Conservation (phyloP, 805 yeast species). For the Spathaspora gorwiae region DNA sequence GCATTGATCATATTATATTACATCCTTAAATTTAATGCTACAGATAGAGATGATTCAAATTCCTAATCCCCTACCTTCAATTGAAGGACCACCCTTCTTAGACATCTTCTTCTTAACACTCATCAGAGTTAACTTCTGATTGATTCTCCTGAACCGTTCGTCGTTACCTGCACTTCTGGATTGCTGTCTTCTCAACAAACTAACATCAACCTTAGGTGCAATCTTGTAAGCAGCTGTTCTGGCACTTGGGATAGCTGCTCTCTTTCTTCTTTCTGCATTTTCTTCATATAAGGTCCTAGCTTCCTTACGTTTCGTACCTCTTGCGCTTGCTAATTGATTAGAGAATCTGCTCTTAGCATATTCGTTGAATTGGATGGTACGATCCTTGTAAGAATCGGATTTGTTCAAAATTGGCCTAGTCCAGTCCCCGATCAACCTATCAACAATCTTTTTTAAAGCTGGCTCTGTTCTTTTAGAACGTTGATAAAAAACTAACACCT, state of each 20-base stretch:
- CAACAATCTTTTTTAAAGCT: slow-evolving; percentile 80
- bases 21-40: not conserved
- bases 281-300: slow-evolving; percentile 73
- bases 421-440: slow-evolving; percentile 92
- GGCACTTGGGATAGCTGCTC: slow-evolving; percentile 95
- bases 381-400: slow-evolving; percentile 89
- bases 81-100: slow-evolving; percentile 71
- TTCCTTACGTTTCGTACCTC: slow-evolving; percentile 28
- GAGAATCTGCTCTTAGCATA: slow-evolving; percentile 59
- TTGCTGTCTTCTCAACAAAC: slow-evolving; percentile 40
- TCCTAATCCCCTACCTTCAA: slow-evolving; percentile 64
- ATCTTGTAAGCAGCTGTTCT: slow-evolving; percentile 83
- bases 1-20: not conserved
- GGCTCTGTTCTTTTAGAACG: slow-evolving; percentile 87
- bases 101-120: slow-evolving; percentile 43
- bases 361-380: slow-evolving; percentile 61
- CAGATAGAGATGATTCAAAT: slow-evolving; percentile 14
- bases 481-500: slow-evolving; percentile 89
- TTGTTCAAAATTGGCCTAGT: slow-evolving; percentile 96
- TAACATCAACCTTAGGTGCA: slow-evolving; percentile 75
- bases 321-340: slow-evolving; percentile 33
- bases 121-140: slow-evolving; percentile 49
- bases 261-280: slow-evolving; percentile 83
- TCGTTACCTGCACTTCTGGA: slow-evolving; percentile 50
- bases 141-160: slow-evolving; percentile 78